phyloP scores from a whole-genome alignment of 2,329 filamentous ascomycete genomes.

The Aspergillus chevalieri region DNA sequence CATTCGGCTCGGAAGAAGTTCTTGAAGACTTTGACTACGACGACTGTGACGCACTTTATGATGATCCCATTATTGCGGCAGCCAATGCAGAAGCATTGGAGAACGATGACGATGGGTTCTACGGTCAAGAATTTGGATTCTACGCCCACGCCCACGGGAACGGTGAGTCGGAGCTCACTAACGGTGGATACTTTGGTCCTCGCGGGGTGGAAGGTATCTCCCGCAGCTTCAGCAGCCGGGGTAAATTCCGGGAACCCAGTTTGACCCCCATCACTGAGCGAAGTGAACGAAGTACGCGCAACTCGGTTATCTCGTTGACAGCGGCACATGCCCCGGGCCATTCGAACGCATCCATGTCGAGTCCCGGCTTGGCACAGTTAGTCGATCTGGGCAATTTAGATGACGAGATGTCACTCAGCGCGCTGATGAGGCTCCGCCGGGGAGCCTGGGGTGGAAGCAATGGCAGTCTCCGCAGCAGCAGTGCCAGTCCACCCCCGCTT shows the following conservation, averaged over 20 bases:
- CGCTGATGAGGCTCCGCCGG: conserved; percentile 65
- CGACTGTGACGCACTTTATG: conserved; percentile 63
- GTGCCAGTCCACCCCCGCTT: conserved; percentile 38
- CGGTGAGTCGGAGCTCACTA: conserved; percentile 55
- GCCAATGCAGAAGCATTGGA: conserved; percentile 91
- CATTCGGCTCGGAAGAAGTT: conserved; percentile 33
- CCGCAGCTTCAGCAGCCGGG: conserved; percentile 65
- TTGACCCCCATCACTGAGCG: conserved; percentile 93
- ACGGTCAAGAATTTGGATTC: conserved; percentile 94
- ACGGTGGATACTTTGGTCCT: conserved; percentile 85
- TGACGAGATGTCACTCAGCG: conserved; percentile 65
- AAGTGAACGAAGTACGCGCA: conserved; percentile 92
- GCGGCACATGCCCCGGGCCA: conserved; percentile 41
- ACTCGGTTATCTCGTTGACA: conserved; percentile 73
- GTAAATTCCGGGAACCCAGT: conserved; percentile 77
- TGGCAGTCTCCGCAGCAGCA: conserved; percentile 57
- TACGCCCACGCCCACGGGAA: conserved; percentile 59
- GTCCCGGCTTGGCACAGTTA: conserved; percentile 71
- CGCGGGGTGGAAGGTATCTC: conserved; percentile 57
- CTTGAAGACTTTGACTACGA: conserved; percentile 51
- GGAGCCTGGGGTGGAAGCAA: conserved; percentile 78
- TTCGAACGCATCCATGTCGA: conserved; percentile 53
- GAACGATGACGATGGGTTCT: conserved; percentile 88
- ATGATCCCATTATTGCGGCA: conserved; percentile 88
- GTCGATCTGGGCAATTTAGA: conserved; percentile 57